Evolutionary conservation across 2,329 filamentous ascomycete species (phyloP), one percentile per base, ranked within the genome.

Genomic region (Stachybotrys chartarum): DNA sequence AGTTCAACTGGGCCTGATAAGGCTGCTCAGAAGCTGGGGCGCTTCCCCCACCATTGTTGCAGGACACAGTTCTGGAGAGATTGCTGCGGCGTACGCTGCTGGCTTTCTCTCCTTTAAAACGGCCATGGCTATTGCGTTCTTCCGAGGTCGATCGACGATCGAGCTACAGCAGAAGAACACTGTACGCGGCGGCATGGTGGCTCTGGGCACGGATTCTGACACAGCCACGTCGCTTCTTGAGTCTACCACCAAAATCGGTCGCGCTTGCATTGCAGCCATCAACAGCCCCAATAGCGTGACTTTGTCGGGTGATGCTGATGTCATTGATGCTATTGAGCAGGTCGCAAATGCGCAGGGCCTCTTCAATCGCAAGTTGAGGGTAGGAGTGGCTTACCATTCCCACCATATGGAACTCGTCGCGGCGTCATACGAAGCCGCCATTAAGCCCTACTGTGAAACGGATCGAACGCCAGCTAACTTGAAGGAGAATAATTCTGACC

Each of bases 1-100:
- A 1, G 42, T 71, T 0, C 49, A 70, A 53, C 56, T 68, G 6
- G 58, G 61, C 2, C 54, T 71, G 1, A 60, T 70, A 7, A 63
- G 69, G 8, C 55, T 66, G 3, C 59, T 70, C 1, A 48, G 54
- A 0, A 57, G 62, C 0, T 69, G 68, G 6, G 69, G 70, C 4
- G 55, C 78, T 17, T 51, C 53, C 0, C 68, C 74, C 6, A 46
- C 56, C 3, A 68, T 67, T 2, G 74, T 76, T 0, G 68, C 78
- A 3, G 77, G 78, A 3, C 78, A 80, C 59, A 79, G 76, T 0
- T 76, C 73, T 0, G 78, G 78, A 1, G 78, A 81, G 58, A 79
- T 80, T 14, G 49, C 17, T 7, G 49, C 49, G 10, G 49, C 49
- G 0, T 75, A 73, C 57, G 66, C 71, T 0, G 60, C 68, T 1